Evolutionary conservation across 2,329 filamentous ascomycete genomes (phyloP), one percentile per base, ranked within the genome.

Genomic region (Colletotrichum sojae): DNA sequence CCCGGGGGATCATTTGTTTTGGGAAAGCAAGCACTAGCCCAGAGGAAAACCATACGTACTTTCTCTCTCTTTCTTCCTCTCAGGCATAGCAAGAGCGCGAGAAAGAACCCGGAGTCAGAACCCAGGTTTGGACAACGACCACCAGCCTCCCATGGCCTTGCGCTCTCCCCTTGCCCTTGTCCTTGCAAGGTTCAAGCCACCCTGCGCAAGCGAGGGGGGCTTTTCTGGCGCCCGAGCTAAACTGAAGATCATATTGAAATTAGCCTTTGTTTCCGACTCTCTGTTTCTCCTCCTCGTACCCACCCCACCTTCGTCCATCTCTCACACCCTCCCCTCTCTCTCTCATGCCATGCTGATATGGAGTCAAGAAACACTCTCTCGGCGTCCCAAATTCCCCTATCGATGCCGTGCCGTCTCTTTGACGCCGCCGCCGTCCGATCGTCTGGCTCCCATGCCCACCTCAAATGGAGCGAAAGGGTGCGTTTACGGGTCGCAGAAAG

Each of bases 241-340:
- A 63, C 58, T 58, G 62, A 67, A 70, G 67, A 70, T 70, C 67
- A 71, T 63, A 49, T 63, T 63, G 67, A 57, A 67, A 70, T 70
- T 70, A 71, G 70, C 67, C 67, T 71, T 67, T 70, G 70, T 71
- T 70, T 70, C 69, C 69, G 69, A 64, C 69, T 51, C 40, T 64
- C 63, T 71, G 65, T 71, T 68, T 70, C 68, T 68, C 54, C 57
- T 15, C 45, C 31, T 36, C 31, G 31, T 8, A 36, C 31, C 31
- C 31, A 36, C 31, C 31, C 59, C 48, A 43, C 49, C 20, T 53
- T 39, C 55, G 16, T 57, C 43, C 56, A 22, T n/a, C 20, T 53
- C 15, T 31, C 49, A 22, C 22, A 22, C 20, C 25, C 25, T 27
- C 22, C 49, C 49, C 49, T 31, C 51, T 52, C 51, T 52, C 57